A percentile compares a stretch with the other conserved stretches of the same genome.
Evolutionary conservation across 2,329 filamentous ascomycete genomes (phyloP).

Genomic region (Microsporum audouinii): DNA sequence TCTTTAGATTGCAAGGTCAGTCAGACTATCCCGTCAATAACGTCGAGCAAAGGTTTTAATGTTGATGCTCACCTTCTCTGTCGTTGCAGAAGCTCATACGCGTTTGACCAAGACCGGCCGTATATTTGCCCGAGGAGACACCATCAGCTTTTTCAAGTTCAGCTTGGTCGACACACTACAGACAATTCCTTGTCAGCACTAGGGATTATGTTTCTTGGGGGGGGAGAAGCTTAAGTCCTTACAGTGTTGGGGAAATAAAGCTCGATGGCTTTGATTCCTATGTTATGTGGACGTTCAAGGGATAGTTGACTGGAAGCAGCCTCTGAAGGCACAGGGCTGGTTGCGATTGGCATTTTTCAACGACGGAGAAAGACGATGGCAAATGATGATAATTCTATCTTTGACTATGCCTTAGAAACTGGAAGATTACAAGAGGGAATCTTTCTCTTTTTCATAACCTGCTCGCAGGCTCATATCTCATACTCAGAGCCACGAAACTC

Average conservation of each 20-base stretch:
- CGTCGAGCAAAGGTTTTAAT: too few relatives aligned
- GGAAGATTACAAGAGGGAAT: background rate
- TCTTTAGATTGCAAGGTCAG: slow-evolving; percentile 39
- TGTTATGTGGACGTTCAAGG: slow-evolving; percentile 58
- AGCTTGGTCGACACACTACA: slow-evolving; percentile 68
- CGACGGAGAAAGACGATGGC: background rate
- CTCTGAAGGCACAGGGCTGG: slow-evolving; percentile 15
- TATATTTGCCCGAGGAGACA: slow-evolving; percentile 72
- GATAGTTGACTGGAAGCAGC: slow-evolving; percentile 52
- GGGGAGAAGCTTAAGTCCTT: slow-evolving; percentile 22
- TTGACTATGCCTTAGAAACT: background rate
- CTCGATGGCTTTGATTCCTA: slow-evolving; percentile 88
- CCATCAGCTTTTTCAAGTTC: slow-evolving; percentile 82
- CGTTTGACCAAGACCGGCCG: slow-evolving; percentile 79
- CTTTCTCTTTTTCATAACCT: background rate
- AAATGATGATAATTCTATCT: background rate
- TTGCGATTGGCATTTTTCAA: background rate
- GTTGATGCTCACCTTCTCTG: slow-evolving; percentile 55
- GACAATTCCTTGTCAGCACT: slow-evolving; percentile 12
- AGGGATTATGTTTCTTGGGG: background rate
- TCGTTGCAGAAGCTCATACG: slow-evolving; percentile 91
- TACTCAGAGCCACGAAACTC: background rate
- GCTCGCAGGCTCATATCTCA: background rate
- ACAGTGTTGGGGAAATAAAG: slow-evolving; percentile 82
- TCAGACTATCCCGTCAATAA: background rate